Evolutionary conservation across 164 flowering plant species (phyloP).

Genomic region (Paratinospora sagittata): DNA sequence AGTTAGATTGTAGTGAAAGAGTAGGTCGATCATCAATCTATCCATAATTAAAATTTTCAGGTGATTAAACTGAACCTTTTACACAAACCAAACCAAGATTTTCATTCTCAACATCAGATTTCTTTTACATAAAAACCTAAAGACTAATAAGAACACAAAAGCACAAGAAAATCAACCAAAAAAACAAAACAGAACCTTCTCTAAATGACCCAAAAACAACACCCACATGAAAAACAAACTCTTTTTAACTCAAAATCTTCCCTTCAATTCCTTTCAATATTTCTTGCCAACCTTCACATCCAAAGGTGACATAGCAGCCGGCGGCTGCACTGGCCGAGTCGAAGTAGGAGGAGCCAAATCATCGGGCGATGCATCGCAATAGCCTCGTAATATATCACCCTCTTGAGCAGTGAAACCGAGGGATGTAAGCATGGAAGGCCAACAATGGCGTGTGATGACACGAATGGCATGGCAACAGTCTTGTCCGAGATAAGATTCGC

Average conservation of each 20-base stretch:
- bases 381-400: slow-evolving; percentile 28
- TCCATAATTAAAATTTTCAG: too few relatives aligned
- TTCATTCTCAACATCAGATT: too few relatives aligned
- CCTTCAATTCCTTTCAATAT: too few relatives aligned
- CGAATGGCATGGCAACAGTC: slow-evolving; percentile 20
- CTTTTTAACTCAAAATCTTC: neutral
- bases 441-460: slow-evolving; percentile 25
- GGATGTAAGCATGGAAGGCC: slow-evolving; percentile 32
- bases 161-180: too few relatives aligned
- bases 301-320: neutral
- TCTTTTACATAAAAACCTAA: too few relatives aligned
- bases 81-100: too few relatives aligned
- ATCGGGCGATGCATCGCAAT: slow-evolving; percentile 25
- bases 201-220: too few relatives aligned
- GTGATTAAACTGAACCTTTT: too few relatives aligned
- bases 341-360: too few relatives aligned
- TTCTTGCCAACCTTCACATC: neutral
- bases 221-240: neutral
- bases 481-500: slow-evolving; percentile 14
- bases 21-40: too few relatives aligned
- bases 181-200: neutral
- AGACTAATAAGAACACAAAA: neutral
- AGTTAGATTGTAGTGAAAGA: too few relatives aligned
- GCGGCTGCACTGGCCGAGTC: neutral
- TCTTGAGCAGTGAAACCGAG: slow-evolving; percentile 33